These are phyloP conservation scores for Tuber magnatum DNA, from an alignment of 495 filamentous ascomycete genomes.

Conservation along the genomic window DNA sequence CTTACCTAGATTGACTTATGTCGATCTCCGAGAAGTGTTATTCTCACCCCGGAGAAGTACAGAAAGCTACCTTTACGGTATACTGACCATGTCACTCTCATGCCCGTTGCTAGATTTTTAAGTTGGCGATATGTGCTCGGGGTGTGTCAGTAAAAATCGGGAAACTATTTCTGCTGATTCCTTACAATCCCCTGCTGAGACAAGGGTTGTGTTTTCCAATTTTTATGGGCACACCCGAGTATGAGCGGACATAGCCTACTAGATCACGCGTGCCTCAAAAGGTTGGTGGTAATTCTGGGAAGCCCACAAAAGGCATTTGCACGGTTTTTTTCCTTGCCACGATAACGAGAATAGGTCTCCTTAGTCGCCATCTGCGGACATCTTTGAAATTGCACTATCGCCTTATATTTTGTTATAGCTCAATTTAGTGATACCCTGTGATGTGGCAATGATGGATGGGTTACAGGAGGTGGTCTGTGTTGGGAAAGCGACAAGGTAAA, in stretches of 20 bases:
- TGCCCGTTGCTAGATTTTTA: not conserved
- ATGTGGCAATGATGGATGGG: constrained; percentile 10
- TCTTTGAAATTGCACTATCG: not conserved
- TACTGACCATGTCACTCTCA: not conserved
- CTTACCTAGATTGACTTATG: constrained; percentile 3
- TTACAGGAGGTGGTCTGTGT: not conserved
- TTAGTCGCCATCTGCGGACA: not conserved
- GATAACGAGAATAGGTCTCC: not conserved
- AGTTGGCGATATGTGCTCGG: not conserved
- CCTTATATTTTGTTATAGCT: not conserved
- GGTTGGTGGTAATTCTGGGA: not conserved
- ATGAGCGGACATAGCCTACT: not conserved
- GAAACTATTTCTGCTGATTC: not conserved
- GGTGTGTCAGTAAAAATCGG: not conserved
- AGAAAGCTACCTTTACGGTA: not conserved
- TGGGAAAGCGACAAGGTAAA: not conserved
- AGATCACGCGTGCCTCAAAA: not conserved
- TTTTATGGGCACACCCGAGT: not conserved
- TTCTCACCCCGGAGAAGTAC: not conserved
- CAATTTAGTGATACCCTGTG: constrained; percentile 13
- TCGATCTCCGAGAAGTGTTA: constrained; percentile 1
- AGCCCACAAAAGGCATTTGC: not conserved
- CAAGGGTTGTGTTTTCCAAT: not conserved
- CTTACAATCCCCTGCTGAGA: not conserved
- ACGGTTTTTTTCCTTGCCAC: not conserved